Percentiles rank a stretch among this genome's conserved stretches.
phyloP scores from a whole-genome alignment of 768 basidiomycete species.

The Tylopilus balloui region DNA sequence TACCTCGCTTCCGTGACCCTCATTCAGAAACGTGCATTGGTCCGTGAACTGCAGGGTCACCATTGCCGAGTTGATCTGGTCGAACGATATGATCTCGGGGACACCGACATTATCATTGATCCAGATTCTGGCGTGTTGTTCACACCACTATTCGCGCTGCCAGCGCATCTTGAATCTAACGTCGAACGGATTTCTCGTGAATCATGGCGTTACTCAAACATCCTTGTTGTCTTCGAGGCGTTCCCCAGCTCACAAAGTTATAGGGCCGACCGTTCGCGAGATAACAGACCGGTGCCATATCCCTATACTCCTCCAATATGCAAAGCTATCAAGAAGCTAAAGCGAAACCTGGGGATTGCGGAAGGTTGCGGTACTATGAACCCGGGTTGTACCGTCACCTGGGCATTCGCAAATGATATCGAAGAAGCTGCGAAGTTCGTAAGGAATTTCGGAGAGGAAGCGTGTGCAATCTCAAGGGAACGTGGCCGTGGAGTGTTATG shows the following conservation, averaged over 20 bases:
- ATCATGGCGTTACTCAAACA: constrained; percentile 57
- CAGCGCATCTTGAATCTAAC: constrained; percentile 45
- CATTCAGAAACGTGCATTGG: constrained; percentile 62
- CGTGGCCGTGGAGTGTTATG: constrained; percentile 41
- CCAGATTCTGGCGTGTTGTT: constrained; percentile 55
- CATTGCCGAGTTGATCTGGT: constrained; percentile 51
- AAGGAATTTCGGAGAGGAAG: constrained; percentile 56
- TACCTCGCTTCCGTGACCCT: constrained; percentile 69
- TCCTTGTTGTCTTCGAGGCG: constrained; percentile 65
- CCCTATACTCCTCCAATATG: constrained; percentile 64
- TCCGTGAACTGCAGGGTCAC: constrained; percentile 44
- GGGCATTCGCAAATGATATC: constrained; percentile 61
- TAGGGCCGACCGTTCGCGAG: constrained; percentile 13
- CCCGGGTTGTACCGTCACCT: constrained; percentile 39
- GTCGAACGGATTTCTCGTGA: constrained; percentile 42
- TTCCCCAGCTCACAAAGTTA: constrained; percentile 48
- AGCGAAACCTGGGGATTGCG: constrained; percentile 56
- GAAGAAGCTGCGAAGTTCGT: constrained; percentile 53
- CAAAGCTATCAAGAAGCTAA: constrained; percentile 65
- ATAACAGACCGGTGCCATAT: constrained; percentile 20
- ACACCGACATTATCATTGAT: constrained; percentile 66
- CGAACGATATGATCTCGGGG: constrained; percentile 58
- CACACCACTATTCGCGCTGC: constrained; percentile 41
- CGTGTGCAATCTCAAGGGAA: constrained; percentile 42
- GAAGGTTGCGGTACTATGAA: constrained; percentile 56